Evolutionary conservation across 257 asterid genomes (phyloP).

Genomic region (Haberlea rhodopensis): DNA sequence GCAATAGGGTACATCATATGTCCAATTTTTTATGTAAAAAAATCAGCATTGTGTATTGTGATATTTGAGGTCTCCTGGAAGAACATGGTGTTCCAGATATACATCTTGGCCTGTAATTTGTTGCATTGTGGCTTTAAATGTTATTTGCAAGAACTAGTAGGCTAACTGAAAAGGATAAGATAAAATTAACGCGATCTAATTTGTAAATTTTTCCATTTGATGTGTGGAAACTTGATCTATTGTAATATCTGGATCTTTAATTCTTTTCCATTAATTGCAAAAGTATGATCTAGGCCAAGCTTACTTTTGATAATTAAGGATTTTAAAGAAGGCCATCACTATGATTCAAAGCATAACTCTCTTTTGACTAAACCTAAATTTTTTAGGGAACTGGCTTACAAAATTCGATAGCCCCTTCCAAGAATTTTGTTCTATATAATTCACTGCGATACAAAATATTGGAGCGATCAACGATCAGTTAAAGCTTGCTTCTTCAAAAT

Average conservation of each 20-base stretch:
- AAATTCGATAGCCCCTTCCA: not conserved
- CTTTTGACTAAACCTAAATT: not conserved
- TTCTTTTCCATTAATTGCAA: not conserved
- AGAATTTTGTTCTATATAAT: not conserved
- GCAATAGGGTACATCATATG: too few species aligned
- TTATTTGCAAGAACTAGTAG: not conserved
- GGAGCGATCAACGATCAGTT: not conserved
- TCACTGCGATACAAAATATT: not conserved
- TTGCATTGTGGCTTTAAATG: not conserved
- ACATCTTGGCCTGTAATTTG: not conserved
- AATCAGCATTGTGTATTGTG: not conserved
- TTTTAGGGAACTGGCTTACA: not conserved
- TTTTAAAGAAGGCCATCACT: not conserved
- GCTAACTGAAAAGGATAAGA: not conserved
- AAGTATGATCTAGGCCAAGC: not conserved
- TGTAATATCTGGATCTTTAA: not conserved
- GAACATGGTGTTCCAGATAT: too few species aligned
- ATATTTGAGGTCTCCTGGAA: too few species aligned
- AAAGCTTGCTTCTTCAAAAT: not conserved
- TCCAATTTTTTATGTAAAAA: too few species aligned
- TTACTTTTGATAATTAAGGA: not conserved
- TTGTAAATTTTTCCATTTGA: not conserved
- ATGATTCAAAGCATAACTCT: not conserved
- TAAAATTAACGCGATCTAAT: not conserved
- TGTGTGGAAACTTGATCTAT: too few species aligned